These are phyloP conservation scores for Aureobasidium sp. DNA, from an alignment of 2,329 filamentous ascomycete genomes.

Conservation along the genomic window DNA sequence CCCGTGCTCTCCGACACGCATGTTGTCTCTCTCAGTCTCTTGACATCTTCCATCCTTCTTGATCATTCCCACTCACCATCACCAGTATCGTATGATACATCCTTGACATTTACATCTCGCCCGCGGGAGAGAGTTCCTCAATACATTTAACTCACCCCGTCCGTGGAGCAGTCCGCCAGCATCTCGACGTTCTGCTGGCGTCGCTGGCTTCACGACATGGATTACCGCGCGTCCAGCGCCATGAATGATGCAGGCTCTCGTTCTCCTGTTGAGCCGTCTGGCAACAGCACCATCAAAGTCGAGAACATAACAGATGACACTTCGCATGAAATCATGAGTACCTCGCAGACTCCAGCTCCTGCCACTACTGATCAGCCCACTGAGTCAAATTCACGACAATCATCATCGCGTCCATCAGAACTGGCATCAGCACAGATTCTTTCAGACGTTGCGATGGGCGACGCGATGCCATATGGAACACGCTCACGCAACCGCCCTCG, in stretches of 20 bases:
- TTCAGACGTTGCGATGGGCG: slow-evolving; percentile 22
- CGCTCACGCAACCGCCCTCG: slow-evolving; percentile 84
- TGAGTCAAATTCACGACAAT: slow-evolving; percentile 5
- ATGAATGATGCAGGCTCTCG: slow-evolving; percentile 7
- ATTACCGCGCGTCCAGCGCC: slow-evolving; percentile 8
- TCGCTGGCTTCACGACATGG: slow-evolving; percentile 4
- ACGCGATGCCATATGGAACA: slow-evolving; percentile 72
- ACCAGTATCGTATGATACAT: neutral
- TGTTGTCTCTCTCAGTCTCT: slow-evolving; percentile 5
- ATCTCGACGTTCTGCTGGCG: slow-evolving; percentile 2
- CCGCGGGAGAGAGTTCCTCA: neutral
- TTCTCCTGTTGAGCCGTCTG: neutral
- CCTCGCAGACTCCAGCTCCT: slow-evolving; percentile 8
- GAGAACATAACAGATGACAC: neutral
- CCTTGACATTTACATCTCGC: neutral
- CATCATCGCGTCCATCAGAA: slow-evolving; percentile 6
- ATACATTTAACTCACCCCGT: neutral
- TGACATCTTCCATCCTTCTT: neutral
- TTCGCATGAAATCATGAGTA: slow-evolving; percentile 8
- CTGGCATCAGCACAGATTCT: neutral
- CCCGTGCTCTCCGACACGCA: slow-evolving; percentile 14
- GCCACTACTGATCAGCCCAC: neutral
- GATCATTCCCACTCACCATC: neutral
- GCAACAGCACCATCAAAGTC: neutral
- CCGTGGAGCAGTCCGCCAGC: slow-evolving; percentile 1